Percentiles rank a stretch among this genome's conserved stretches.
Evolutionary conservation across 306 rosid species (phyloP).

Genomic region (Trifolium fragiferum): DNA sequence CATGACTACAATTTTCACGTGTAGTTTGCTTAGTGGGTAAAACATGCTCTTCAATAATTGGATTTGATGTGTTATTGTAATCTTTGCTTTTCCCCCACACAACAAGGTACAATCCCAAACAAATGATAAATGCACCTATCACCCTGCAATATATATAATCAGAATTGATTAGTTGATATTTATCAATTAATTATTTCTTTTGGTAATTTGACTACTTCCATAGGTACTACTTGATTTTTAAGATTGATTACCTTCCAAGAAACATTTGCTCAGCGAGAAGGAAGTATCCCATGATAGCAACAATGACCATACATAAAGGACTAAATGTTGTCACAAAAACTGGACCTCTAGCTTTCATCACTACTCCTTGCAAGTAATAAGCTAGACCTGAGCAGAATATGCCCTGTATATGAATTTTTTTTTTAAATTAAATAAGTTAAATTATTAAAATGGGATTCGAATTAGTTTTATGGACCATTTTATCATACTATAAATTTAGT

Average conservation of each 20-base stretch:
- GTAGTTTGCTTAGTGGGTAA: conserved; percentile 36
- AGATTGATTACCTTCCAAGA: conserved; percentile 74
- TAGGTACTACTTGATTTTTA: neutral
- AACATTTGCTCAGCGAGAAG: conserved; percentile 61
- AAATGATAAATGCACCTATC: conserved; percentile 70
- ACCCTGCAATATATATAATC: conserved; percentile 68
- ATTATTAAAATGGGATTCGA: neutral
- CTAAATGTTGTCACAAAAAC: conserved; percentile 87
- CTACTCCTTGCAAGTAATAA: conserved; percentile 88
- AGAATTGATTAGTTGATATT: too few relatives aligned
- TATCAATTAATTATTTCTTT: neutral
- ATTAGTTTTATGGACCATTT: too few relatives aligned
- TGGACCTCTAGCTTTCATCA: conserved; percentile 84
- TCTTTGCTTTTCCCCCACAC: conserved; percentile 94
- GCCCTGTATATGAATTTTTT: conserved; percentile 59
- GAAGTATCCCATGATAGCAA: conserved; percentile 76
- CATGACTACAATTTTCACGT: conserved; percentile 34
- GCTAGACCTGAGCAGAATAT: conserved; percentile 70
- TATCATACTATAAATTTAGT: conserved; percentile 10
- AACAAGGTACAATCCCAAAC: conserved; percentile 70
- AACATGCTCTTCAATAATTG: conserved; percentile 40
- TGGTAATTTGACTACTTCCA: neutral
- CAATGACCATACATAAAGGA: conserved; percentile 80
- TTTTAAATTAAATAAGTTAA: neutral
- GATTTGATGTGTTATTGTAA: conserved; percentile 29